Percentiles rank a stretch among this genome's conserved stretches.
Evolutionary conservation across 73 alveolate species (phyloP).

Genomic region (Blepharisma stoltei): DNA sequence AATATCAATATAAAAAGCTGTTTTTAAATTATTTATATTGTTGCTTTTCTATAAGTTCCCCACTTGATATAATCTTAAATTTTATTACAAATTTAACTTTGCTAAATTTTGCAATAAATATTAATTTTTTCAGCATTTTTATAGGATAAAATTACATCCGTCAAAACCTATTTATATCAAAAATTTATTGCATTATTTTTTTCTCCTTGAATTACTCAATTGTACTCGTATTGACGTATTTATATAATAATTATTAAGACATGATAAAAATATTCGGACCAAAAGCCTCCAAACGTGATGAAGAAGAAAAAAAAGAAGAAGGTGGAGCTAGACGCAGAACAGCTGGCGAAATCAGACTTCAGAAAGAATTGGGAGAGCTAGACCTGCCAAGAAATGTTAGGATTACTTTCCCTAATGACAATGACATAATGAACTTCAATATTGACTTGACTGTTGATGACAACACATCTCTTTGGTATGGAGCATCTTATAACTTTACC

Average conservation of each 20-base stretch:
- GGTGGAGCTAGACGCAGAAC: background rate
- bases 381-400: conserved; percentile 54
- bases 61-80: too few relatives aligned
- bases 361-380: conserved; percentile 54
- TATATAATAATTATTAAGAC: background rate
- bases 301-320: conserved; percentile 12
- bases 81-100: too few relatives aligned
- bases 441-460: conserved; percentile 57
- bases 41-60: too few relatives aligned
- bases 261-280: conserved; percentile 28
- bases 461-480: conserved; percentile 76
- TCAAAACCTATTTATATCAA: too few relatives aligned
- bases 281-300: conserved; percentile 21
- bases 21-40: too few relatives aligned
- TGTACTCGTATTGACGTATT: too few relatives aligned
- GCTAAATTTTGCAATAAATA: too few relatives aligned
- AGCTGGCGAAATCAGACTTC: conserved; percentile 55
- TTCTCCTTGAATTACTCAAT: too few relatives aligned
- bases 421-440: conserved; percentile 62
- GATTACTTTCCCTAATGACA: conserved; percentile 44
- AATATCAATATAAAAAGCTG: too few relatives aligned
- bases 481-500: conserved; percentile 81
- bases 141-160: too few relatives aligned
- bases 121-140: too few relatives aligned
- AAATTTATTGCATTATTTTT: too few relatives aligned